Base-by-base conservation (phyloP, 1,139 yeast species). In the Hyphopichia khmerensis region DNA sequence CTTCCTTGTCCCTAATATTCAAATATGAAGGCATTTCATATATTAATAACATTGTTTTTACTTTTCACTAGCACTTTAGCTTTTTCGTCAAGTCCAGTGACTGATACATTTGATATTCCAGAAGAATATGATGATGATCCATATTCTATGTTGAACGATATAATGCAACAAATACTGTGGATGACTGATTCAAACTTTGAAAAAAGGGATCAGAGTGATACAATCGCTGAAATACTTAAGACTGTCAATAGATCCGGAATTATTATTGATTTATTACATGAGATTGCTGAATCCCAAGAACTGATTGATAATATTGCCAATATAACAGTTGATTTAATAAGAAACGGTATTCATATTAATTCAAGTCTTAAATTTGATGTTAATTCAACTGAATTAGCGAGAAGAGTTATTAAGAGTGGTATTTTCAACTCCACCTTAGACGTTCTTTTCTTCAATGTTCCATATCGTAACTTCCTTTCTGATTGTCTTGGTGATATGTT, bases 161-260 rank as follows among this genome's bases (percentile, higher is more conserved):
- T 32, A 5, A 15, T 26, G 4, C 31, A 26, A 2, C 15, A 15
- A 5, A n/a, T 36, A 17, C 39, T 36, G 17, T 8, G 18, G 18
- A 29, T 27, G 16, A 27, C 33, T 8, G 33, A 36, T n/a, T 7
- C 13, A 9, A 17, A 13, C 8, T n/a, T 37, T 11, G 19, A 42
- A 35, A 54, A 51, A 44, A 54, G 63, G 47, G 67, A 54, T 41
- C 52, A 46, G 36, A 42, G 36, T 3, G 26, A 41, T n/a, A 40
- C 36, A 11, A 46, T 66, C 3, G 62, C 57, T 41, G 39, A 48
- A 2, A 42, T 68, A 13, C 42, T 69, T 11, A 32, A 45, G n/a
- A 38, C 54, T 2, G 52, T 66, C 14, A 60, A 58, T 43, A 43
- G 52, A 18, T 66, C 75, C 1, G 69, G 68, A 1, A 44, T 71